Evolutionary conservation across 2,329 filamentous ascomycete species (phyloP), one percentile per base, ranked within the genome.

Genomic region (Epichloe aotearoae): DNA sequence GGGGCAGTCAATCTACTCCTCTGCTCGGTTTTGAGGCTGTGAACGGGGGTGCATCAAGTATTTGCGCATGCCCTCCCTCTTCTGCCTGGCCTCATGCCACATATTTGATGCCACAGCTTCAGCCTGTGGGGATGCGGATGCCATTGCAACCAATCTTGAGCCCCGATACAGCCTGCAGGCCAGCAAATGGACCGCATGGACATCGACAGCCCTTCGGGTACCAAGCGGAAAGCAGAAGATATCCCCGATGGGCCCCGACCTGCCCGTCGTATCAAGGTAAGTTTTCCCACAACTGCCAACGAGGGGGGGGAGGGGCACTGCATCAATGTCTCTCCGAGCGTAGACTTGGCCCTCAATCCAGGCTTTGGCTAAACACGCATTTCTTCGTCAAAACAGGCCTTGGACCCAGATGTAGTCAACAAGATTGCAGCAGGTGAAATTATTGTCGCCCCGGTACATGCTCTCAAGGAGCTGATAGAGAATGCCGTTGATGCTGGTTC

Each of bases 391-490:
- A 3, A 37, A 14, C 47, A 95, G 83, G 86, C 91, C 14, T 77
- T 98, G 26, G 87, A 95, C 61, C 83, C 86, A 55, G 85, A 93
- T 70, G 93, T 98, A 20, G 86, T 98, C 57, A 98, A 97, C 73
- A 98, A 97, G 67, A 98, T 98, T 58, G 93, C 93, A 1, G 93
- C 93, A 0, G 93, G 93, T 19, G 93, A 98, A 67, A 98, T 98
- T 60, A 98, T 98, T 54, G 89, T 98, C 46, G 91, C 93, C 2
- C 94, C 93, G 0, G 89, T 96, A 30, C 88, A 98, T 66, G 93
- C 94, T 3, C 69, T 98, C 52, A 98, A 98, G 68, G 93, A 98
- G 65, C 73, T 98, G 47, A 89, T 98, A 12, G 93, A 98, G 66
- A 98, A 98, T 61, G 85, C 93, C 4, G 89, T 98, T 15, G 94